Evolutionary conservation across 1,284 basidiomycete genomes (phyloP).

Genomic region (Sphagnurus paluster): DNA sequence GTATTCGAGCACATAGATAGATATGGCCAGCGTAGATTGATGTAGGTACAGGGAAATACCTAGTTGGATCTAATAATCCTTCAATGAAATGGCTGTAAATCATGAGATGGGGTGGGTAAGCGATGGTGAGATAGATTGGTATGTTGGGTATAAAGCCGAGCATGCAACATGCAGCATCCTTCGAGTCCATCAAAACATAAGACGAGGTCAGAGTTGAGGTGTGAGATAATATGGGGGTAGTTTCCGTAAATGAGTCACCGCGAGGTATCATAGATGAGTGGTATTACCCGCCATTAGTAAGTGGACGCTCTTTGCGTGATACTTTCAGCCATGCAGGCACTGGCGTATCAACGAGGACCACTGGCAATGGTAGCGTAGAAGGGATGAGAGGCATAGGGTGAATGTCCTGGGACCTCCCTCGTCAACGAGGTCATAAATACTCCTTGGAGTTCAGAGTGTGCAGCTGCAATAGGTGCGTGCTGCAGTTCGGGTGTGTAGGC

Average conservation of each 20-base stretch:
- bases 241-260: constrained; percentile 18
- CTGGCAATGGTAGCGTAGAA: constrained; percentile 8
- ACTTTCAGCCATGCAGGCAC: constrained; percentile 8
- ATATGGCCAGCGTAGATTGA: too few species aligned
- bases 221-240: too few species aligned
- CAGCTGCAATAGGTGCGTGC: not conserved
- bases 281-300: constrained; percentile 10
- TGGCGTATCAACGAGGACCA: constrained; percentile 8
- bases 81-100: too few species aligned
- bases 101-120: too few species aligned
- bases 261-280: constrained; percentile 18
- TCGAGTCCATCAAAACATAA: too few species aligned
- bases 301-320: not conserved
- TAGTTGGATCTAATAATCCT: too few species aligned
- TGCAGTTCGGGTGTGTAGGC: not conserved
- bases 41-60: too few species aligned
- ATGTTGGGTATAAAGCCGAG: too few species aligned
- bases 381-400: constrained; percentile 12
- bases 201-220: too few species aligned
- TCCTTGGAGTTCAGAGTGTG: constrained; percentile 4
- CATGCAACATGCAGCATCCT: too few species aligned
- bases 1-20: too few species aligned
- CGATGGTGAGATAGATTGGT: too few species aligned
- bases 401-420: constrained; percentile 14
- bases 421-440: constrained; percentile 21